Evolutionary conservation across 352 stramenopile genomes (phyloP).

Genomic region (Pythium insidiosum): DNA sequence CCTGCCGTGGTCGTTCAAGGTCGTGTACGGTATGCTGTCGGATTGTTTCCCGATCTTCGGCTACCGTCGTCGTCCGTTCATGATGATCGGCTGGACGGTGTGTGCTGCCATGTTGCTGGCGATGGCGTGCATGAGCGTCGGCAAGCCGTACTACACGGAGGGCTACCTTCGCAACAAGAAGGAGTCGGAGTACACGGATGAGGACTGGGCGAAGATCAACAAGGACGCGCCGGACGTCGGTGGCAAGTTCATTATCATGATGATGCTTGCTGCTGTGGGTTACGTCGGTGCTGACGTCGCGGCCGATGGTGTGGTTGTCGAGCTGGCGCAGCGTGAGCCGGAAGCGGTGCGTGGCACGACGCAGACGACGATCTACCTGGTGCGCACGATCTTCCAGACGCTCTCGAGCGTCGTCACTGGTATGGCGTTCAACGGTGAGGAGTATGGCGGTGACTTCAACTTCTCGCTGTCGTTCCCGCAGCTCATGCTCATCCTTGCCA

Average conservation of each 20-base stretch:
- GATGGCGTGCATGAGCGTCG: neutral
- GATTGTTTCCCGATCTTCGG: conserved; percentile 37
- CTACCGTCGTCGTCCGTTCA: conserved; percentile 39
- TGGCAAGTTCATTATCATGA: too few relatives aligned
- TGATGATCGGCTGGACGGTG: too few relatives aligned
- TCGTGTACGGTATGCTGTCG: too few relatives aligned
- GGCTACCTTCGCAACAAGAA: conserved; percentile 9
- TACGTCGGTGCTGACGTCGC: too few relatives aligned
- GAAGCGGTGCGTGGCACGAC: too few relatives aligned
- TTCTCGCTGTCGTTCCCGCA: conserved; percentile 31
- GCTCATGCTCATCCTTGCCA: conserved; percentile 34
- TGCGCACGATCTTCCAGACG: too few relatives aligned
- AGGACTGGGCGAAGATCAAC: conserved; percentile 15
- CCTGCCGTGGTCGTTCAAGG: conserved; percentile 39
- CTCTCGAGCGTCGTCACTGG: conserved; percentile 30
- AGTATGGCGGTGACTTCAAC: too few relatives aligned
- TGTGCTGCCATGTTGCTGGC: too few relatives aligned
- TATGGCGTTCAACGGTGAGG: conserved; percentile 38
- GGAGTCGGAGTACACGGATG: conserved; percentile 6
- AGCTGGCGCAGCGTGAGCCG: too few relatives aligned
- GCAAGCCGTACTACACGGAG: conserved; percentile 1
- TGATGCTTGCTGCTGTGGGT: too few relatives aligned
- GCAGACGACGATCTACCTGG: too few relatives aligned
- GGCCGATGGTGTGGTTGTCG: too few relatives aligned
- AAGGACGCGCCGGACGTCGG: conserved; percentile 13